Base-by-base conservation (phyloP, 805 yeast species). In the Saccharomycopsis fibuligera region DNA sequence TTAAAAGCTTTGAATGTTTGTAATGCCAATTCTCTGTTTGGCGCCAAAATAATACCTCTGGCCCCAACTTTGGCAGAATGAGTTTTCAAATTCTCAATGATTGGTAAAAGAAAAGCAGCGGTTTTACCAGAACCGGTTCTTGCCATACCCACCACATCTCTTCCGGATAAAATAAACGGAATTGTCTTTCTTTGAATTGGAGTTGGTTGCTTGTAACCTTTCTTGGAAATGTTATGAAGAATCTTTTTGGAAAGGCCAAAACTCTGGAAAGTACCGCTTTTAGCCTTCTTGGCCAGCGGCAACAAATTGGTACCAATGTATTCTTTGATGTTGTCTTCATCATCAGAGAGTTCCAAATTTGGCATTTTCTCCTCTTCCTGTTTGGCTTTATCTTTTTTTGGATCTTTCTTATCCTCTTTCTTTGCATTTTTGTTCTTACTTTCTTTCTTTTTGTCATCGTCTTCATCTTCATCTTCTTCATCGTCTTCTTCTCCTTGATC, bases 61-160 rank as follows among this genome's bases (percentile, higher is more conserved):
- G 82, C 82, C 54, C 99, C 99, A 39, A 86, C 83, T 61, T 80
- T 85, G 27, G 96, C 89, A 39, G 86, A 78, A 62, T 91, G 97
- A 1, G 79, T 66, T 63, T 86, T 87, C 57, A 91, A 72, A 61
- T 78, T 82, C 58, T 93, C 97, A 55, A 93, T 74, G 70, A 93
- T 73, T 2, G 99, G 99, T 47, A 93, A 68, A 19, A 87, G 76
- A 63, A 93, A 93, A 1, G 99, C 98, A 6, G 99, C 99, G 0
- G 99, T 93, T 63, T 93, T 93, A 73, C 99, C 99, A 23, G 96
- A 86, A 60, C 99, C 99, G 0, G 99, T 93, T 61, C 99, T 77
- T 14, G 99, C 99, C 99, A 93, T 93, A 62, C 97, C 99, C 14
- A 93, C 99, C 37, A 93, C 95, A 67, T 93, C 99, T 61, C 95